A percentile compares a stretch with the other conserved stretches of the same genome.
Evolutionary conservation across 202 grass and related monocot species (phyloP).

Genomic region (Hordeum pubiflorum): DNA sequence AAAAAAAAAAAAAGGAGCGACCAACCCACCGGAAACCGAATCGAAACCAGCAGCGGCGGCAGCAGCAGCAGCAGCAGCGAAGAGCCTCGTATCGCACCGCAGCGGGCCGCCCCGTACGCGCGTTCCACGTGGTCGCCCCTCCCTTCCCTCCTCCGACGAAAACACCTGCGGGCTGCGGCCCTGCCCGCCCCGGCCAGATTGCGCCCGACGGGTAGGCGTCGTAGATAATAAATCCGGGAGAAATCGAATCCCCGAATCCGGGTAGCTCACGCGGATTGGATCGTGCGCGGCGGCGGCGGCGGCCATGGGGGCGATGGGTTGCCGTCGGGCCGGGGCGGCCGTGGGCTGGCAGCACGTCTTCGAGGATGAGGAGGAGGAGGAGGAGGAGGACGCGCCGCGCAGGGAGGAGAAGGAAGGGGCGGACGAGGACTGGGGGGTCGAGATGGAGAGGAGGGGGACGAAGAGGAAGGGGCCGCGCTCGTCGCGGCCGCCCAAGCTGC

Average conservation of each 20-base stretch:
- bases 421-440: slow-evolving; percentile 24
- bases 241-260: neutral
- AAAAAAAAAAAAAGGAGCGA: neutral
- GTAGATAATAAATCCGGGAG: neutral
- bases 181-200: neutral
- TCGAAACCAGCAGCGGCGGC: neutral
- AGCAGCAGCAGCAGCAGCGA: too few species aligned
- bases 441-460: neutral
- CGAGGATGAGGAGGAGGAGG: neutral
- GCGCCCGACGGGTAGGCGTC: neutral
- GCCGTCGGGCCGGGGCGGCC: neutral
- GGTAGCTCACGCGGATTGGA: neutral
- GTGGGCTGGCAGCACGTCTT: neutral
- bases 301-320: slow-evolving; percentile 28
- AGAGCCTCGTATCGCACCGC: neutral
- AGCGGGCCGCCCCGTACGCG: neutral
- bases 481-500: neutral
- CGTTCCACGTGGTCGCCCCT: neutral
- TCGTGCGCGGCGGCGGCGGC: neutral
- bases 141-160: neutral
- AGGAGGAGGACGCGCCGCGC: neutral
- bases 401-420: neutral
- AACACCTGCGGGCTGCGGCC: neutral
- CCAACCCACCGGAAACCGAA: neutral
- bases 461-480: neutral